Percentiles rank a stretch among this genome's conserved stretches.
Conservation (phyloP, 306 rosid genomes). For the Purshia tridentata region DNA sequence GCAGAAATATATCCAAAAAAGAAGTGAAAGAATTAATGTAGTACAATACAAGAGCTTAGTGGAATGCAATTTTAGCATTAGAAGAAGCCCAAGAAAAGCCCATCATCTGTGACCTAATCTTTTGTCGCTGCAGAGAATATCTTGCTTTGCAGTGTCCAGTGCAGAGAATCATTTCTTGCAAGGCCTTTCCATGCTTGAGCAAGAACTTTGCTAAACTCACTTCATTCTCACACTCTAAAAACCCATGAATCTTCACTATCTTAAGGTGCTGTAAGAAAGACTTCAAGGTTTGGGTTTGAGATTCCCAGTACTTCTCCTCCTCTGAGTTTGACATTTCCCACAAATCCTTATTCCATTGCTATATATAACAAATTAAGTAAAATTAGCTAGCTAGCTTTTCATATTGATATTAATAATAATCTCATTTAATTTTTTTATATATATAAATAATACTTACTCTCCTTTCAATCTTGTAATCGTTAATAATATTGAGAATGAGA, state of each 20-base stretch:
- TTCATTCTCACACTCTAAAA: conserved; percentile 70
- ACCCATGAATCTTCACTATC: conserved; percentile 62
- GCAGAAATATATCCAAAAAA: too few relatives aligned
- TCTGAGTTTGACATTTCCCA: conserved; percentile 55
- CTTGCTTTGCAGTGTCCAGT: conserved; percentile 43
- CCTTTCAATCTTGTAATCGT: conserved; percentile 47
- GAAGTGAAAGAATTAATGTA: neutral
- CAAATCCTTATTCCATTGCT: conserved; percentile 78
- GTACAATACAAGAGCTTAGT: conserved; percentile 13
- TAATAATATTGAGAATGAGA: conserved; percentile 49
- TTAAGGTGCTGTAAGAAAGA: conserved; percentile 60
- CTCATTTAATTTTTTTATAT: too few relatives aligned
- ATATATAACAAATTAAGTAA: neutral
- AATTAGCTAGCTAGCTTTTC: neutral
- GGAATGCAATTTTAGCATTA: conserved; percentile 65
- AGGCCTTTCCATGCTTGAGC: conserved; percentile 68
- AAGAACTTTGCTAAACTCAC: conserved; percentile 69
- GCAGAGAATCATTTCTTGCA: conserved; percentile 53
- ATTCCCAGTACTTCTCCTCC: conserved; percentile 79
- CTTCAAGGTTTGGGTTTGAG: conserved; percentile 45
- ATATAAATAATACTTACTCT: conserved; percentile 43
- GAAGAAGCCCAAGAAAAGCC: conserved; percentile 82
- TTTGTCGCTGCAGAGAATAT: conserved; percentile 60
- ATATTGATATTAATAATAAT: neutral
- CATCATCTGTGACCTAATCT: conserved; percentile 67